Evolutionary conservation across 352 stramenopile species (phyloP).

Genomic region (Globisporangium paddicum): DNA sequence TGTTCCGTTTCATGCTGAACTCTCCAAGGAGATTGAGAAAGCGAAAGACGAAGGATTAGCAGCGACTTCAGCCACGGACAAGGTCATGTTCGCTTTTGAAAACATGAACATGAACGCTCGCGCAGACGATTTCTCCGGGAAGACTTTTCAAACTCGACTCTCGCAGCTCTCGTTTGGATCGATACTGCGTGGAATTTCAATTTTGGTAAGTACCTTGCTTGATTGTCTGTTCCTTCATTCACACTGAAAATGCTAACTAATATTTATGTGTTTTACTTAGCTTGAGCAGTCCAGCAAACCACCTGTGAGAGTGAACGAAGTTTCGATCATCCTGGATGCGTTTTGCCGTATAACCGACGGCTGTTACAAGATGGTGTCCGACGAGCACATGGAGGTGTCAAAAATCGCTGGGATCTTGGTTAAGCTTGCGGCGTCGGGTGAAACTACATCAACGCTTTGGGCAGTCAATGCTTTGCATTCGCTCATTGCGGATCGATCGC

Average conservation of each 20-base stretch:
- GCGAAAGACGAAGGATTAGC: conserved; percentile 37
- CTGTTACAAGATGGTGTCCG: conserved; percentile 57
- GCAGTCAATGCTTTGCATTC: conserved; percentile 60
- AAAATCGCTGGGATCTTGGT: conserved; percentile 32
- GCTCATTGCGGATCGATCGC: conserved; percentile 45
- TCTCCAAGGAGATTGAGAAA: conserved; percentile 63
- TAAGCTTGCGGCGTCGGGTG: conserved; percentile 44
- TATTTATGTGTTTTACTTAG: conserved; percentile 18
- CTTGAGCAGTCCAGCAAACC: conserved; percentile 61
- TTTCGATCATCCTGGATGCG: conserved; percentile 59
- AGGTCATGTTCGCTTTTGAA: conserved; percentile 64
- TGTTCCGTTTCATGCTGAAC: conserved; percentile 34
- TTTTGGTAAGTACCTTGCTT: conserved; percentile 40
- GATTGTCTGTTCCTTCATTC: background rate
- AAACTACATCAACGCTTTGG: conserved; percentile 54
- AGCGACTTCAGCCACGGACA: conserved; percentile 44
- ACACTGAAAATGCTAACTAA: background rate
- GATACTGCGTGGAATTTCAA: conserved; percentile 48
- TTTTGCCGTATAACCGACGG: conserved; percentile 73
- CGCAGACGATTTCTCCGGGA: conserved; percentile 49
- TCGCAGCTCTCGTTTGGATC: conserved; percentile 52
- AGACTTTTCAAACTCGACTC: conserved; percentile 35
- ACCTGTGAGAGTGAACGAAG: conserved; percentile 57
- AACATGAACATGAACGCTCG: conserved; percentile 73
- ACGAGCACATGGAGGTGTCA: conserved; percentile 39